Evolutionary conservation across 768 basidiomycete genomes (phyloP).

Genomic region (Chlorophyllum brunneum): DNA sequence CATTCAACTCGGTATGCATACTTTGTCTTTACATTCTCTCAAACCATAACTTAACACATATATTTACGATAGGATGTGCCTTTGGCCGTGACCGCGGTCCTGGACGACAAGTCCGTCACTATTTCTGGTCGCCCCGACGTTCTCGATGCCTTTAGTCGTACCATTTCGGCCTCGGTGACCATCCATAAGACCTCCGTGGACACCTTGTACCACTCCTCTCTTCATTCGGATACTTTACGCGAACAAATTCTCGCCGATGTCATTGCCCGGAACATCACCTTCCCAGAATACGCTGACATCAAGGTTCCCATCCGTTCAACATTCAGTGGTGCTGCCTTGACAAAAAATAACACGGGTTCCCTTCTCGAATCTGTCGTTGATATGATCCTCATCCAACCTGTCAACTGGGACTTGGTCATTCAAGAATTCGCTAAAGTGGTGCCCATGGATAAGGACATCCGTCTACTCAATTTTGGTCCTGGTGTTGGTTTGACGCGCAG

Average conservation of each 20-base stretch:
- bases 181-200: constrained; percentile 41
- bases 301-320: constrained; percentile 40
- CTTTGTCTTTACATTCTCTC: constrained; percentile 5
- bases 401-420: constrained; percentile 43
- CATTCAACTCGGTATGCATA: constrained; percentile 15
- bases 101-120: constrained; percentile 42
- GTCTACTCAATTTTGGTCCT: constrained; percentile 45
- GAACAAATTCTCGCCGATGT: constrained; percentile 38
- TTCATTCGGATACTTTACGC: constrained; percentile 27
- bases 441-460: constrained; percentile 20
- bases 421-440: constrained; percentile 21
- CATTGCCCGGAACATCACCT: constrained; percentile 33
- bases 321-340: constrained; percentile 30
- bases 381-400: constrained; percentile 43
- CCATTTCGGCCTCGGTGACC: constrained; percentile 28
- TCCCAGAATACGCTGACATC: constrained; percentile 43
- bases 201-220: constrained; percentile 44
- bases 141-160: constrained; percentile 36
- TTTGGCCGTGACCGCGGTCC: constrained; percentile 47
- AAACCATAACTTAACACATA: constrained; percentile 12
- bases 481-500: constrained; percentile 36
- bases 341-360: constrained; percentile 19
- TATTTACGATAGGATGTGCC: constrained; percentile 15
- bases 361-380: constrained; percentile 40
- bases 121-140: constrained; percentile 51